A percentile compares a stretch with the other conserved stretches of the same genome.
Evolutionary conservation across 768 basidiomycete genomes (phyloP).

Genomic region (Xerocomellus chrysenteron): DNA sequence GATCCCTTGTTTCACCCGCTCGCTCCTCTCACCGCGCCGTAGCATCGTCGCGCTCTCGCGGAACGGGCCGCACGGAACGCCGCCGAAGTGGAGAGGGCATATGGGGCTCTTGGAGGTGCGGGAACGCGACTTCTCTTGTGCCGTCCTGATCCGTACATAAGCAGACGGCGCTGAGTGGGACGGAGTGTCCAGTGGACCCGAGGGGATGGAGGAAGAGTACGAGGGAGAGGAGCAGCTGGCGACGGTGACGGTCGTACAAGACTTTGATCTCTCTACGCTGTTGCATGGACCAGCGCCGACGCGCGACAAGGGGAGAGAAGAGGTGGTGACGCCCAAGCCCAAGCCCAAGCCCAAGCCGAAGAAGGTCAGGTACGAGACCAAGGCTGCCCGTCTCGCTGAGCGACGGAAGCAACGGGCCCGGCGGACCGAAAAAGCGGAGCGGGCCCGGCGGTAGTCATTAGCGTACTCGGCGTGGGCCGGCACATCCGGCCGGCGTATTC

Average conservation of each 20-base stretch:
- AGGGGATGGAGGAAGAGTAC: constrained; percentile 62
- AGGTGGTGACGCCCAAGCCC: not conserved
- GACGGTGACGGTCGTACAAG: constrained; percentile 88
- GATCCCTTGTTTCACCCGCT: constrained; percentile 19
- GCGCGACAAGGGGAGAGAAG: not conserved
- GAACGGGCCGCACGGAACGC: constrained; percentile 80
- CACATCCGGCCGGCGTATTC: constrained; percentile 12
- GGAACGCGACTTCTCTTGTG: not conserved
- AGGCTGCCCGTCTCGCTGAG: constrained; percentile 60
- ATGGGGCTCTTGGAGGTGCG: constrained; percentile 51
- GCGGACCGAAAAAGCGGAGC: constrained; percentile 68
- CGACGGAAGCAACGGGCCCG: constrained; percentile 61
- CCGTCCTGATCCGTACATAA: constrained; percentile 12
- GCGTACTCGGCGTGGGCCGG: constrained; percentile 7
- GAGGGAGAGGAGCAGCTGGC: constrained; percentile 84
- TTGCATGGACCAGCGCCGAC: constrained; percentile 43
- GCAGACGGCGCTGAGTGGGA: constrained; percentile 42
- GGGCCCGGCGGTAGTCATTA: constrained; percentile 45
- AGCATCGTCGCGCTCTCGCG: constrained; percentile 78
- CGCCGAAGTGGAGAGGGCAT: constrained; percentile 72
- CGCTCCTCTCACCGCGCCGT: constrained; percentile 16
- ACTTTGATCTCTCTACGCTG: constrained; percentile 75
- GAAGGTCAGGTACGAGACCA: constrained; percentile 65
- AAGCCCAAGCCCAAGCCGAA: constrained; percentile 20
- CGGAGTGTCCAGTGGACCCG: constrained; percentile 38